phyloP scores from a whole-genome alignment of 345 rosid genomes.

The Kandelia obovata region DNA sequence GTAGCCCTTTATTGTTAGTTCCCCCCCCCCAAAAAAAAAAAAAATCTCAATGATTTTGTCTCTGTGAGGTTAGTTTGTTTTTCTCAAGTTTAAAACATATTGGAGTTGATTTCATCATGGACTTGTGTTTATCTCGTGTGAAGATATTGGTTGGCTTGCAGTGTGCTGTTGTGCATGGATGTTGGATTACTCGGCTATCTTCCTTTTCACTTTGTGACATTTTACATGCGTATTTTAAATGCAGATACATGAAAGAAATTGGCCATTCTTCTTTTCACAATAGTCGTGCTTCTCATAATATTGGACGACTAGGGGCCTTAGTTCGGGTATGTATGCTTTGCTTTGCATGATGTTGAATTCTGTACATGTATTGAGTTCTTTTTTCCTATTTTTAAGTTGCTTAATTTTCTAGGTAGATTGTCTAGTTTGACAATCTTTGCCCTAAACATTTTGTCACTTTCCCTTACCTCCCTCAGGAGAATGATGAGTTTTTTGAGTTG shows the following conservation, averaged over 20 bases:
- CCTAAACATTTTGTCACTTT: background rate
- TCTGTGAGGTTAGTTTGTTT: too few relatives aligned
- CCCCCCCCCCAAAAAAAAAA: too few relatives aligned
- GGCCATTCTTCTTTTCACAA: slow-evolving; percentile 44
- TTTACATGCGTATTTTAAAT: background rate
- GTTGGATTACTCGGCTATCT: background rate
- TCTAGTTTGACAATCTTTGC: slow-evolving; percentile 5
- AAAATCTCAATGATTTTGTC: too few relatives aligned
- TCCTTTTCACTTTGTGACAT: background rate
- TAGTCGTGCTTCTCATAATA: slow-evolving; percentile 66
- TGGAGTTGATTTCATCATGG: too few relatives aligned
- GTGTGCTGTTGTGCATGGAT: background rate
- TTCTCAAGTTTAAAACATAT: too few relatives aligned
- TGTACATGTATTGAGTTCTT: background rate
- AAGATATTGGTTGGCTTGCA: too few relatives aligned
- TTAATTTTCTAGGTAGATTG: slow-evolving; percentile 3
- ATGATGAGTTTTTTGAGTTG: slow-evolving; percentile 95
- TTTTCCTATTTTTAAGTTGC: background rate
- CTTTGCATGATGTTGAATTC: background rate
- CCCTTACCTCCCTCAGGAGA: slow-evolving; percentile 50
- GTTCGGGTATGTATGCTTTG: slow-evolving; percentile 49
- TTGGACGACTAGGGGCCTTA: slow-evolving; percentile 75
- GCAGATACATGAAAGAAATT: slow-evolving; percentile 58
- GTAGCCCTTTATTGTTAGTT: too few relatives aligned
- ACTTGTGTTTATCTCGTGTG: too few relatives aligned